Evolutionary conservation across 164 flowering plant species (phyloP), one percentile per base, ranked within the genome.

Genomic region (Berberis thunbergii): DNA sequence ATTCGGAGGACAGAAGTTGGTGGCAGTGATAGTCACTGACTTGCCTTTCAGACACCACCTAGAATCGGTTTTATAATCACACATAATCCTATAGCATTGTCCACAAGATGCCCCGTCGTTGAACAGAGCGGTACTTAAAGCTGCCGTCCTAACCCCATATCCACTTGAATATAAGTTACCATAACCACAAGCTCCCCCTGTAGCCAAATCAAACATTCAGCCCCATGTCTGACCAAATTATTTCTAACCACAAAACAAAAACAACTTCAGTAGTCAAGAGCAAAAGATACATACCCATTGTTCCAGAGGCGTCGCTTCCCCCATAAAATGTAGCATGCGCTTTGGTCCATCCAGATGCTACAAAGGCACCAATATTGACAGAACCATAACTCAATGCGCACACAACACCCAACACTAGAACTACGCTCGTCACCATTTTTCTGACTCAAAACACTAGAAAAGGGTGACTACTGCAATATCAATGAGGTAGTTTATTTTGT

Each of bases 1-100:
- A 69, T 92, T 92, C 6, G 96, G 93, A 56, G 98, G 98, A 73
- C 97, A 92, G 61, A 86, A 89, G 69, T 92, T 92, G 43, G 98
- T 92, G 2, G 97, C 96, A 9, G 97, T 89, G 12, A 92, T 64
- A 49, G 91, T 92, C 7, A 92, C 77, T 2, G 89, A 85, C 4
- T 43, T 64, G 26, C 96, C 97, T 64, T 69, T 78, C 10, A 46
- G 67, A 71, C 98, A 92, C 97, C 98, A 92, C 44, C 42, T 68
- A 0, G 84, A 56, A 54, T 88, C 89, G 0, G 76, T 3, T 2
- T 71, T 46, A 49, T 71, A 78, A 55, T 87, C 96, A 60, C 98
- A 92, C 0, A 76, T 75, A 49, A 92, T 81, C 73, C 63, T 73
- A 70, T 70, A 89, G 76, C 98, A 89, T 64, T 87, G 82, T 42